phyloP scores from a whole-genome alignment of 2,329 filamentous ascomycete species.

The Microthyrium microscopicum region DNA sequence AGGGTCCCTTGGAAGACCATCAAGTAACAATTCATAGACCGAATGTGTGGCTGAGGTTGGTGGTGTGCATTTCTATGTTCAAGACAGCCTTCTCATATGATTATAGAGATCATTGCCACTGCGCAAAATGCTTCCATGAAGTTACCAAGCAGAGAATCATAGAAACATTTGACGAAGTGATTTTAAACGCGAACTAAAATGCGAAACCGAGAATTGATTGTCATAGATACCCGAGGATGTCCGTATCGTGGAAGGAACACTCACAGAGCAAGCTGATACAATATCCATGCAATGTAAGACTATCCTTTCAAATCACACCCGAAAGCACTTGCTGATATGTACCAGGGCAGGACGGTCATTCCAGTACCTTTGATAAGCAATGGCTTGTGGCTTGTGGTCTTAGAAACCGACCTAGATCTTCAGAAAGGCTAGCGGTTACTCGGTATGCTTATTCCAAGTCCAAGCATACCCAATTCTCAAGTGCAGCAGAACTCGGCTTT shows the following conservation, averaged over 20 bases:
- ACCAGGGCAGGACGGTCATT: not conserved
- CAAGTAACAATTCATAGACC: too few relatives aligned
- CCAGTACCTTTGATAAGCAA: conserved; percentile 24
- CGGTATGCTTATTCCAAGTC: conserved; percentile 15
- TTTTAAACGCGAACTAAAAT: conserved; percentile 4
- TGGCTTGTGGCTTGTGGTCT: conserved; percentile 12
- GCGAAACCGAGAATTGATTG: not conserved
- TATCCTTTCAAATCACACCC: conserved; percentile 51
- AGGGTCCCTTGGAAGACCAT: too few relatives aligned
- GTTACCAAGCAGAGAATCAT: conserved; percentile 53
- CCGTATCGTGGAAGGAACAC: not conserved
- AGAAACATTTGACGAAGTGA: conserved; percentile 46
- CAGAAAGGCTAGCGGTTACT: conserved; percentile 14
- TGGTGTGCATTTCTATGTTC: too few relatives aligned
- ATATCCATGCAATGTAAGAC: conserved; percentile 30
- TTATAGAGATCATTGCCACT: conserved; percentile 66
- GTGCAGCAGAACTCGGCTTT: conserved; percentile 20
- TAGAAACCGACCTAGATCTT: not conserved
- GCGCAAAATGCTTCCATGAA: conserved; percentile 47
- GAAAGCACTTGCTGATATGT: conserved; percentile 40
- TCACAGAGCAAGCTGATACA: conserved; percentile 8
- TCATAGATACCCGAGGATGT: conserved; percentile 5
- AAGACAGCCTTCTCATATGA: not conserved
- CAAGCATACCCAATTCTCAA: conserved; percentile 7
- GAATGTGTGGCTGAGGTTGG: too few relatives aligned